Conservation (phyloP, 768 basidiomycete species). For the Lactarius deliciosus region DNA sequence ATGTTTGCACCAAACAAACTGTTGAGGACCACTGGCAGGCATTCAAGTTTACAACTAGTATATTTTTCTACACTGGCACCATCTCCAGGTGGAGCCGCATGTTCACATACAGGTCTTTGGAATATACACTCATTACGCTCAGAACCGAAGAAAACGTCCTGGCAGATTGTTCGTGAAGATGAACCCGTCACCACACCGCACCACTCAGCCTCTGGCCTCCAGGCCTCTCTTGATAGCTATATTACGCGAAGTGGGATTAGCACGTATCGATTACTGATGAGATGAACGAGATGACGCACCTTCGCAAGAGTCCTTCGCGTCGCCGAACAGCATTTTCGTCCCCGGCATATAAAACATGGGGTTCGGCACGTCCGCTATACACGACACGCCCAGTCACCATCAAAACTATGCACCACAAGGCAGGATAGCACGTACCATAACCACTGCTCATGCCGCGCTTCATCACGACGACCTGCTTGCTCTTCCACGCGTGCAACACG, state of each 20-base stretch:
- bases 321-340: constrained; percentile 89
- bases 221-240: constrained; percentile 39
- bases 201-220: constrained; percentile 30
- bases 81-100: not conserved
- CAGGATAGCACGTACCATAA: constrained; percentile 54
- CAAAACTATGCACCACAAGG: not conserved
- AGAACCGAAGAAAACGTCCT: not conserved
- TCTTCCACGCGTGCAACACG: constrained; percentile 90
- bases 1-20: not conserved
- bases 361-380: constrained; percentile 82
- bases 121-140: not conserved
- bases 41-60: not conserved
- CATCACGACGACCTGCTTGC: constrained; percentile 90
- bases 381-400: not conserved
- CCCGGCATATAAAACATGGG: constrained; percentile 93
- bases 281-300: constrained; percentile 41
- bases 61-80: not conserved
- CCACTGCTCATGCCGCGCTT: constrained; percentile 88
- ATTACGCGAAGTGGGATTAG: constrained; percentile 1
- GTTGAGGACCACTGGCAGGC: too few species aligned
- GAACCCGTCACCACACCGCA: not conserved
- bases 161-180: not conserved
- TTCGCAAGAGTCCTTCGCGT: constrained; percentile 89
- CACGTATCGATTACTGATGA: not conserved
- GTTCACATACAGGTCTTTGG: not conserved